Evolutionary conservation across 176 grass and related monocot genomes (phyloP).

Genomic region (Ananas comosus): DNA sequence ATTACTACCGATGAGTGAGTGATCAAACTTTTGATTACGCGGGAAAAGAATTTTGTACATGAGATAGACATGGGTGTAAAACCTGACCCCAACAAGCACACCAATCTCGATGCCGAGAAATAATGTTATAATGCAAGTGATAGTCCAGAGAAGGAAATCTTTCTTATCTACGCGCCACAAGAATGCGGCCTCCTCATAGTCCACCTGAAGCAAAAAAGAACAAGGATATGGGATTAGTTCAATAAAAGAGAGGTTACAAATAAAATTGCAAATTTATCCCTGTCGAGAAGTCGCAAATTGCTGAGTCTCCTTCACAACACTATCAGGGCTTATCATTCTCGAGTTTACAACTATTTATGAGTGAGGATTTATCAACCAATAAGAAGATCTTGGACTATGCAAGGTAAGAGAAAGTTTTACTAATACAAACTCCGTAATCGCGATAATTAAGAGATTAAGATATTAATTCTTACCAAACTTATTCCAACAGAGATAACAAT

Average conservation of each 20-base stretch:
- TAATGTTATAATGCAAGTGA: conserved; percentile 20
- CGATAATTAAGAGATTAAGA: neutral
- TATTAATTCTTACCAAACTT: conserved; percentile 17
- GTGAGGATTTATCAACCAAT: neutral
- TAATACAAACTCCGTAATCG: neutral
- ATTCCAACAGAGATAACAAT: conserved; percentile 27
- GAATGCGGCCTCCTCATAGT: conserved; percentile 23
- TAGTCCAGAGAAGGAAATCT: conserved; percentile 28
- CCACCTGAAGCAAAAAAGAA: conserved; percentile 10
- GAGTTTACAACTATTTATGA: neutral
- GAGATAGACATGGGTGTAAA: neutral
- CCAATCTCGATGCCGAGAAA: conserved; percentile 28
- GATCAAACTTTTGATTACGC: neutral
- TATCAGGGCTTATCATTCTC: too few species aligned
- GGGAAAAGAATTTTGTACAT: neutral
- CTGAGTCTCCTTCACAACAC: too few species aligned
- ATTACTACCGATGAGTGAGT: neutral
- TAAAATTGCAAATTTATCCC: neutral
- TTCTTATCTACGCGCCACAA: conserved; percentile 29
- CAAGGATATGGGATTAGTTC: neutral
- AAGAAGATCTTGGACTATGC: neutral
- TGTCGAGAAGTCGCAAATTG: too few species aligned
- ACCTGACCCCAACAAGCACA: conserved; percentile 21
- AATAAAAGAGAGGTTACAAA: neutral
- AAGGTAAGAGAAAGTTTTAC: neutral